These are phyloP conservation scores for Lactifluus pinguis DNA, from an alignment of 768 basidiomycete genomes.

Conservation along the genomic window DNA sequence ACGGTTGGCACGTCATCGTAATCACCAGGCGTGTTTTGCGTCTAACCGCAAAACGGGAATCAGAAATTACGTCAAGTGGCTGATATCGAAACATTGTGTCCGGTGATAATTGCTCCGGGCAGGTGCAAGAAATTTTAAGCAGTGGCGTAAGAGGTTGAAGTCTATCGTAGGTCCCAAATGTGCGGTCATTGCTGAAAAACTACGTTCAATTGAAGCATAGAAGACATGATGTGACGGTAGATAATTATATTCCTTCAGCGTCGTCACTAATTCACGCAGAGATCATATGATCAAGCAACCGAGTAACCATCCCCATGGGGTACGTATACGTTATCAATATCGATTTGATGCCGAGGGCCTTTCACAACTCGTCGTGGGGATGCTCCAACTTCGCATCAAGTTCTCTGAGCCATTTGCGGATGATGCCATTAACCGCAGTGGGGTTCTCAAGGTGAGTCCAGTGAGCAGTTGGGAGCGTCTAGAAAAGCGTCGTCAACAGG, in stretches of 20 bases:
- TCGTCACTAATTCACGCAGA: neutral
- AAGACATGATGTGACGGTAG: neutral
- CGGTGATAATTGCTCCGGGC: neutral
- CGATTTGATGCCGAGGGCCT: neutral
- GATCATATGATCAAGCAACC: neutral
- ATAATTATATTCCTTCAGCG: neutral
- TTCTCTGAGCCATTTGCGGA: slow-evolving; percentile 43
- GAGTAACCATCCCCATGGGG: neutral
- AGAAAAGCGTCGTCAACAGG: neutral
- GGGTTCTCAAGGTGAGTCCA: slow-evolving; percentile 64
- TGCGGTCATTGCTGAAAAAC: neutral
- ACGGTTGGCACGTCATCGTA: neutral
- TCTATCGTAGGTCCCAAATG: no score
- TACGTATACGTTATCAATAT: neutral
- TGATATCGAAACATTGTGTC: neutral
- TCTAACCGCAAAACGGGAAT: neutral
- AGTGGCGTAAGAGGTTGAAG: neutral
- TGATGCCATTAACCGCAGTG: slow-evolving; percentile 38
- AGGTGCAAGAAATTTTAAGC: neutral
- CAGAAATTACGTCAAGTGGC: neutral
- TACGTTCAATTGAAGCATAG: neutral
- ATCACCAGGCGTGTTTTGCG: neutral
- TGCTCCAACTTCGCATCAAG: slow-evolving; percentile 4
- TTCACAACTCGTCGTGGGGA: slow-evolving; percentile 10
- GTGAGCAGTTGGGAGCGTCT: slow-evolving; percentile 50